Percentiles rank a stretch among this genome's conserved stretches.
These are phyloP conservation scores for Didymella pinodella DNA, from an alignment of 2,329 filamentous ascomycete genomes.

Conservation along the genomic window DNA sequence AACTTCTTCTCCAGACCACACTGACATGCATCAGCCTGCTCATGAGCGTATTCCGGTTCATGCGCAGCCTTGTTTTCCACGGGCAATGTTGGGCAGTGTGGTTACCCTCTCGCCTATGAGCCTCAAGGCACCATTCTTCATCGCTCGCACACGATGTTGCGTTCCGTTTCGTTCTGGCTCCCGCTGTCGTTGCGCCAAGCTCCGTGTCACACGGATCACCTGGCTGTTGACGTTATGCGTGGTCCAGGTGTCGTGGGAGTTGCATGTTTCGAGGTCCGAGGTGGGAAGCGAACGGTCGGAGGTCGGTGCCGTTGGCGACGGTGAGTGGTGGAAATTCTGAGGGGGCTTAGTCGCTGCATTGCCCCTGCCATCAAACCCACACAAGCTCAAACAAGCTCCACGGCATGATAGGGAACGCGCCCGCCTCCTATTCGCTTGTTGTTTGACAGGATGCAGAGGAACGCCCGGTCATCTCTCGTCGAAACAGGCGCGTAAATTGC, in stretches of 20 bases:
- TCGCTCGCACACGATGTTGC: constrained; percentile 5
- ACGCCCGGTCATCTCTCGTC: constrained; percentile 18
- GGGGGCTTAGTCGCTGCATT: constrained; percentile 12
- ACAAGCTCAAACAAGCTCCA: constrained; percentile 18
- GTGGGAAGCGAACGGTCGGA: constrained; percentile 7
- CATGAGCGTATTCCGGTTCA: neutral
- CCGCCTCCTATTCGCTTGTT: constrained; percentile 16
- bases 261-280: neutral
- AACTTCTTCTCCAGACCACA: neutral
- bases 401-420: constrained; percentile 7
- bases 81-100: neutral
- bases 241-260: constrained; percentile 3
- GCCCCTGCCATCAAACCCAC: constrained; percentile 18
- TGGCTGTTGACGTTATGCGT: constrained; percentile 14
- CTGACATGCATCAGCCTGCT: constrained; percentile 8
- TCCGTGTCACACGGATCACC: constrained; percentile 2
- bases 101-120: neutral
- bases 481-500: constrained; percentile 14
- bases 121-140: neutral
- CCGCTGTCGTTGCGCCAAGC: constrained; percentile 5
- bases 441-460: constrained; percentile 4
- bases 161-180: constrained; percentile 9
- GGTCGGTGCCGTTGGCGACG: constrained; percentile 3
- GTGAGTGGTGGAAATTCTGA: constrained; percentile 22
- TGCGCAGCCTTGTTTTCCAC: neutral